phyloP scores from a whole-genome alignment of 2,329 filamentous ascomycete species.

The Fusarium buxicola region DNA sequence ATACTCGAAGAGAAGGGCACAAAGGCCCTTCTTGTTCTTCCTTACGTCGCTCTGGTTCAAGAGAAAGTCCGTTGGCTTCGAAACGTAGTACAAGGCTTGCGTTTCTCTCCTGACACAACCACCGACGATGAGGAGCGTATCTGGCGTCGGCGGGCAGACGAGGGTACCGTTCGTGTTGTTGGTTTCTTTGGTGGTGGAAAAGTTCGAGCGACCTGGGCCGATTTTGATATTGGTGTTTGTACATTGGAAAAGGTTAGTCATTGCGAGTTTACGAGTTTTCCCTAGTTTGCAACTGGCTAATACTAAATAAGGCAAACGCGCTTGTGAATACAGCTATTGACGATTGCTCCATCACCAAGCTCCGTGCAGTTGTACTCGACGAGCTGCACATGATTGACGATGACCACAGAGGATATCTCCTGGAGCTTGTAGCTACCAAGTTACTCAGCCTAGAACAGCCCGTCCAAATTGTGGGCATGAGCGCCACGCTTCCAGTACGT shows the following conservation, averaged over 20 bases:
- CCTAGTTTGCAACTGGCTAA: slow-evolving; percentile 5
- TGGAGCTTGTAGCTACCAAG: slow-evolving; percentile 81
- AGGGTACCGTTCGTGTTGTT: slow-evolving; percentile 72
- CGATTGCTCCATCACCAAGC: slow-evolving; percentile 72
- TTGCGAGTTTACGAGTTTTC: neutral
- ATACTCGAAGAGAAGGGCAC: slow-evolving; percentile 71
- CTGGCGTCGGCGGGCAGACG: slow-evolving; percentile 67
- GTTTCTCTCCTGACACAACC: slow-evolving; percentile 51
- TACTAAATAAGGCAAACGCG: slow-evolving; percentile 71
- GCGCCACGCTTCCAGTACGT: slow-evolving; percentile 77
- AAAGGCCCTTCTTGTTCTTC: slow-evolving; percentile 79
- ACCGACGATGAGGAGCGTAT: slow-evolving; percentile 54
- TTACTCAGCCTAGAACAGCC: slow-evolving; percentile 74
- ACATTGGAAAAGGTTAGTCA: slow-evolving; percentile 76
- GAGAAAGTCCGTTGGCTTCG: slow-evolving; percentile 83
- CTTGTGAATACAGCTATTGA: slow-evolving; percentile 80
- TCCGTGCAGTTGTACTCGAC: slow-evolving; percentile 77
- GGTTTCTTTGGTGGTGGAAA: slow-evolving; percentile 82
- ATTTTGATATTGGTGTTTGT: slow-evolving; percentile 82
- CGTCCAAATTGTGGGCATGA: slow-evolving; percentile 83
- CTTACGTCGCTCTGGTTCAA: slow-evolving; percentile 83
- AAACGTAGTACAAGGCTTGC: slow-evolving; percentile 71
- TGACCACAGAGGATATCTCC: slow-evolving; percentile 77
- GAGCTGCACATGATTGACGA: slow-evolving; percentile 88
- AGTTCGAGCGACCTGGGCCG: slow-evolving; percentile 73